Percentiles rank a stretch among this genome's conserved stretches.
phyloP scores from a whole-genome alignment of 108 stramenopile genomes.

The Chaetoceros tenuissimus region DNA sequence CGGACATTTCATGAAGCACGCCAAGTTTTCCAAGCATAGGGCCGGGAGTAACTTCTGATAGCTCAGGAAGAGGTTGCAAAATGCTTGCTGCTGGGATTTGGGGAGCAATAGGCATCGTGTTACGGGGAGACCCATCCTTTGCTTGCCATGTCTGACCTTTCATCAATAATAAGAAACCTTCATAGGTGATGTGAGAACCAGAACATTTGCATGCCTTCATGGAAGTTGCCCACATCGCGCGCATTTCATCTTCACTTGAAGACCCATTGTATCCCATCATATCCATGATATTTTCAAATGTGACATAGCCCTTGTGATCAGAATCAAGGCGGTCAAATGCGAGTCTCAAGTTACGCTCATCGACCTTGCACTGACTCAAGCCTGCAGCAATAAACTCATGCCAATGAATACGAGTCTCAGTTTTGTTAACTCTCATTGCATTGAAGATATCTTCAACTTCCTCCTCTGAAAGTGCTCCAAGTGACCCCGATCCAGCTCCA shows the following conservation, averaged over 20 bases:
- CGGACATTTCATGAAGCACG: constrained; percentile 12
- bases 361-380: constrained; percentile 74
- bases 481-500: constrained; percentile 73
- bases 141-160: constrained; percentile 65
- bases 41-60: background rate
- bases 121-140: background rate
- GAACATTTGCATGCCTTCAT: constrained; percentile 54
- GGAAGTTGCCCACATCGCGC: constrained; percentile 71
- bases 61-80: background rate
- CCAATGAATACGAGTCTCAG: constrained; percentile 77
- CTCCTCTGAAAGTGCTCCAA: constrained; percentile 77
- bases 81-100: too few species aligned
- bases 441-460: constrained; percentile 88
- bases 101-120: background rate
- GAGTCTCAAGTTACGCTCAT: constrained; percentile 80
- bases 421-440: constrained; percentile 76
- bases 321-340: constrained; percentile 80
- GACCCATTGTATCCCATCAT: constrained; percentile 64
- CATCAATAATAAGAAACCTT: constrained; percentile 80
- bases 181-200: constrained; percentile 57
- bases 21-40: constrained; percentile 5
- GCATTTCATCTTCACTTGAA: constrained; percentile 64
- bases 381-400: constrained; percentile 89
- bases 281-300: constrained; percentile 83
- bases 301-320: constrained; percentile 85